Conservation (phyloP, 257 asterid genomes). For the Gardenia jasminoides region DNA sequence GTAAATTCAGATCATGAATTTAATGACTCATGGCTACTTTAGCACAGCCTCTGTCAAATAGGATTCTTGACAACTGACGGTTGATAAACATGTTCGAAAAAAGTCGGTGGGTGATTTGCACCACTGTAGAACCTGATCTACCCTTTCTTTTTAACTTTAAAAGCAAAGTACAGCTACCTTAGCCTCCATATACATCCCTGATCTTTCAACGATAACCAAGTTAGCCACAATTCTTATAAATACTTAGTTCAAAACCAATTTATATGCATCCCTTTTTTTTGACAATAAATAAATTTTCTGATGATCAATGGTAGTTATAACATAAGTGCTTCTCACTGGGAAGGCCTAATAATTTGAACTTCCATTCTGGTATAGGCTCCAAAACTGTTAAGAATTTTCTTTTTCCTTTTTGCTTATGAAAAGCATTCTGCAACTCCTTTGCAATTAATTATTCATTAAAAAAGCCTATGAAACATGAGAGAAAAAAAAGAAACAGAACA, state of each 20-base stretch:
- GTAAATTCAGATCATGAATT: not conserved
- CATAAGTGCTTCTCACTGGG: no score
- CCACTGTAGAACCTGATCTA: not conserved
- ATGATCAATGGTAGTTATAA: no score
- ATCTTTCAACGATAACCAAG: not conserved
- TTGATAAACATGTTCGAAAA: not conserved
- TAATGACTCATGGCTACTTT: not conserved
- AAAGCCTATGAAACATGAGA: not conserved
- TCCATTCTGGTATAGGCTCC: not conserved
- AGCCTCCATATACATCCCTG: no score
- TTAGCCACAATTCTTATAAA: not conserved
- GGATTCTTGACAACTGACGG: not conserved
- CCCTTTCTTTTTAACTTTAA: not conserved
- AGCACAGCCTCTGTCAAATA: not conserved
- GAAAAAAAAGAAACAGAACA: no score
- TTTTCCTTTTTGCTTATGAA: not conserved
- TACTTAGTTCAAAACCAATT: no score
- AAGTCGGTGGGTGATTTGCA: not conserved
- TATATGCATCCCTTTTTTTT: no score
- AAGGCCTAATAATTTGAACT: not conserved
- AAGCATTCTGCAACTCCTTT: not conserved
- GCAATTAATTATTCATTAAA: not conserved
- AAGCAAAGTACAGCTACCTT: no score
- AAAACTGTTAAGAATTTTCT: not conserved
- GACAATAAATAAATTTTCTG: no score